phyloP scores from a whole-genome alignment of 2,329 filamentous ascomycete genomes.

The Calonectria crousiana region DNA sequence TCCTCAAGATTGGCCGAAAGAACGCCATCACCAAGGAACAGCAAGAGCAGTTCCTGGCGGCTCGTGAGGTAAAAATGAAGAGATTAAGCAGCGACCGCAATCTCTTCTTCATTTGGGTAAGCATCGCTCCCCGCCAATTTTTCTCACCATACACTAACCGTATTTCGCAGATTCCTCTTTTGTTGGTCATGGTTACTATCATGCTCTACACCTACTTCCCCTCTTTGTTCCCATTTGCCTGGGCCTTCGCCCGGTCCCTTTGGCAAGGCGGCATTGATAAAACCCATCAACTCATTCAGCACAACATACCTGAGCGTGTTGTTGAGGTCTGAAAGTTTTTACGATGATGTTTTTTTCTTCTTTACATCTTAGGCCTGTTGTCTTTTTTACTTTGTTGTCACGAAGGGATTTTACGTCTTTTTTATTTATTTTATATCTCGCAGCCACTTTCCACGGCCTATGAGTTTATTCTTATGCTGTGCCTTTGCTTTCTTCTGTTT shows the following conservation, averaged over 20 bases:
- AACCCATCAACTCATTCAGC: constrained; percentile 44
- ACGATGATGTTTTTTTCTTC: constrained; percentile 31
- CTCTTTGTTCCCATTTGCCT: constrained; percentile 55
- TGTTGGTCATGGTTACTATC: constrained; percentile 61
- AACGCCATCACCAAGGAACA: constrained; percentile 74
- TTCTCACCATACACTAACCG: constrained; percentile 33
- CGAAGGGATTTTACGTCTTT: constrained; percentile 15
- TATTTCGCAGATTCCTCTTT: constrained; percentile 61
- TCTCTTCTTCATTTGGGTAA: constrained; percentile 77
- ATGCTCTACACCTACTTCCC: constrained; percentile 66
- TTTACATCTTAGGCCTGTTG: constrained; percentile 30
- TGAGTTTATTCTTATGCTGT: constrained; percentile 12
- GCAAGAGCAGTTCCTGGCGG: constrained; percentile 72
- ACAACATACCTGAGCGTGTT: constrained; percentile 40
- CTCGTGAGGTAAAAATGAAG: constrained; percentile 73
- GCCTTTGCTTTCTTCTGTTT: constrained; percentile 5
- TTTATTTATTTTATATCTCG: neutral
- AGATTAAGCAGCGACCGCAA: constrained; percentile 73
- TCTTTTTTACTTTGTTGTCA: constrained; percentile 27
- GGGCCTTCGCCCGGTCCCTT: constrained; percentile 49
- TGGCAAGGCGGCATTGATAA: constrained; percentile 45
- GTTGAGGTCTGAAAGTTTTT: constrained; percentile 43
- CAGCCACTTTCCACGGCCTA: neutral
- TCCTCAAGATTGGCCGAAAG: constrained; percentile 73
- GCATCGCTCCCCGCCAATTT: constrained; percentile 33